These are phyloP conservation scores for Diversispora epigaea DNA, from an alignment of 192 early-diverging fungal species.

Conservation along the genomic window DNA sequence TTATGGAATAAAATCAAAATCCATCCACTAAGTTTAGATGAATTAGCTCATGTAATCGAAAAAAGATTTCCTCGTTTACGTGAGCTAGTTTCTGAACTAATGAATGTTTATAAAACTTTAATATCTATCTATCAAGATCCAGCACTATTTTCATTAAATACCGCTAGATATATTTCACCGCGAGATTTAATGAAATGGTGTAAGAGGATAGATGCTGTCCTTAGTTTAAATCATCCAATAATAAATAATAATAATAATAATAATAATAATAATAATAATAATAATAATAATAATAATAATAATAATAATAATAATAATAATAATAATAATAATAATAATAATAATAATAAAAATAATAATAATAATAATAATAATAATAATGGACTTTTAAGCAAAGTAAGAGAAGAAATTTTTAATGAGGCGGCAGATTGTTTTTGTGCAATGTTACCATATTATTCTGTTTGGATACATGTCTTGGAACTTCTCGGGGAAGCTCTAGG, in stretches of 20 bases:
- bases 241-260: background rate
- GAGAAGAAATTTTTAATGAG: conserved; percentile 77
- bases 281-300: no score
- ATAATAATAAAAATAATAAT: background rate
- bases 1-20: conserved; percentile 83
- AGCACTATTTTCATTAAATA: conserved; percentile 41
- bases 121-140: conserved; percentile 48
- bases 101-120: conserved; percentile 54
- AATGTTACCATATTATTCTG: conserved; percentile 70
- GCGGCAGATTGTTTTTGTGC: conserved; percentile 84
- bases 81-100: conserved; percentile 54
- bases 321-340: no score
- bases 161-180: conserved; percentile 65
- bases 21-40: conserved; percentile 55
- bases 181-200: conserved; percentile 95
- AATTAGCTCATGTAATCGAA: conserved; percentile 66
- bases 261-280: no score
- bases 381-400: conserved; percentile 45
- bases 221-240: conserved; percentile 38
- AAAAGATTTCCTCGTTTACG: conserved; percentile 55
- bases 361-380: conserved; percentile 22
- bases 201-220: conserved; percentile 59
- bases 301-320: no score
- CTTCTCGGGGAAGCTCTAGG: conserved; percentile 68
- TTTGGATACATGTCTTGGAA: conserved; percentile 61